These are phyloP conservation scores for Colletotrichum trifolii DNA, from an alignment of 2,329 filamentous ascomycete species.

Conservation along the genomic window DNA sequence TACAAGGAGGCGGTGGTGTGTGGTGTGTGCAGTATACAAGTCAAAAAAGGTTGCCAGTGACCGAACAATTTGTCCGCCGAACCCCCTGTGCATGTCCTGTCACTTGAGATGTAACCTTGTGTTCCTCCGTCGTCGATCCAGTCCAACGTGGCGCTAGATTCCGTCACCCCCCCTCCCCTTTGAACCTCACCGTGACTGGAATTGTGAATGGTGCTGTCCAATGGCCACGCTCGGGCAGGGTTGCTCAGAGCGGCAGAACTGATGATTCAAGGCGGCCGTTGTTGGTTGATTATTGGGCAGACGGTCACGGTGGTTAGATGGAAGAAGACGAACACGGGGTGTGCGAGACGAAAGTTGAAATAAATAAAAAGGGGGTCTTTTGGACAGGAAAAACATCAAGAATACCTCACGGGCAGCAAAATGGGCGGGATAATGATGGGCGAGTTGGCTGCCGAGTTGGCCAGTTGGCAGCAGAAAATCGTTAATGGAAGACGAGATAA, in stretches of 20 bases:
- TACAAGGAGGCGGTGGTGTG: no score
- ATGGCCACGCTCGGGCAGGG: neutral
- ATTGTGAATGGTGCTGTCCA: neutral
- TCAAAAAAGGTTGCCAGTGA: no score
- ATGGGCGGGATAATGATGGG: no score
- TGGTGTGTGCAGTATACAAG: no score
- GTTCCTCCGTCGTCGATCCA: neutral
- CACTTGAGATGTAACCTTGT: slow-evolving; percentile 9
- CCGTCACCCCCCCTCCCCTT: neutral
- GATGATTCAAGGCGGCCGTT: neutral
- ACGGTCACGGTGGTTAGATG: neutral
- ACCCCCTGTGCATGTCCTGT: slow-evolving; percentile 20
- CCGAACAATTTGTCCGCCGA: neutral
- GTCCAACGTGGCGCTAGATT: slow-evolving; percentile 18
- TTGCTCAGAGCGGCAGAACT: slow-evolving; percentile 10
- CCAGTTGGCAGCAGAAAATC: no score
- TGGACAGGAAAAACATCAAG: no score
- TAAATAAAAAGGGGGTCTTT: no score
- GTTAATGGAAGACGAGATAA: no score
- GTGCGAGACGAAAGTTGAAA: no score
- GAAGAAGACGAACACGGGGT: neutral
- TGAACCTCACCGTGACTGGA: neutral
- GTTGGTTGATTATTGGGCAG: neutral
- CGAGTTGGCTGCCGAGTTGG: no score
- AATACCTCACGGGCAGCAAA: no score